phyloP scores from a whole-genome alignment of 2,329 filamentous ascomycete genomes.

The Calonectria naviculata region DNA sequence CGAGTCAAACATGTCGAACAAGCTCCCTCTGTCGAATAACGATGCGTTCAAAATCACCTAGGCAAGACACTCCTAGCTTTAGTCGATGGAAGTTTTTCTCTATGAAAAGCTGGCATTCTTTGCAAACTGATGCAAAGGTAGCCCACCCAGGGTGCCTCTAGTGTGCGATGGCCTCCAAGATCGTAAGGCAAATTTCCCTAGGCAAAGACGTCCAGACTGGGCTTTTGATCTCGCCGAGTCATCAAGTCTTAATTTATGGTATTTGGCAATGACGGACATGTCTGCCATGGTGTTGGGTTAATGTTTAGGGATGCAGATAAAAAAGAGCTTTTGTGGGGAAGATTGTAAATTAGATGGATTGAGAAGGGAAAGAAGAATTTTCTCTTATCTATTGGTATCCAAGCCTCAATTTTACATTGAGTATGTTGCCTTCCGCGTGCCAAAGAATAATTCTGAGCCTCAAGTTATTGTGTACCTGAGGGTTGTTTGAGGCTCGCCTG shows the following conservation, averaged over 20 bases:
- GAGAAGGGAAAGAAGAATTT: too few relatives aligned
- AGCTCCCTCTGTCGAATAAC: slow-evolving; percentile 27
- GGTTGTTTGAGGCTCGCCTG: too few relatives aligned
- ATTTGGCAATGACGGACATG: not conserved
- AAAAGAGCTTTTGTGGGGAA: too few relatives aligned
- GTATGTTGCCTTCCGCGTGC: too few relatives aligned
- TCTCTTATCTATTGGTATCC: too few relatives aligned
- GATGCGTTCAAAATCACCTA: slow-evolving; percentile 36
- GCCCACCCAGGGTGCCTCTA: slow-evolving; percentile 46
- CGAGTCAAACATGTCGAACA: slow-evolving; percentile 43
- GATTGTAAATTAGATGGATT: too few relatives aligned
- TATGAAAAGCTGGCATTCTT: slow-evolving; percentile 47
- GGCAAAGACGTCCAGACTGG: slow-evolving; percentile 33
- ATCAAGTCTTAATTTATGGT: not conserved
- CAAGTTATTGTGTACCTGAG: too few relatives aligned
- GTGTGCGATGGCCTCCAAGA: slow-evolving; percentile 39
- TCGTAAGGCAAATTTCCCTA: slow-evolving; percentile 46
- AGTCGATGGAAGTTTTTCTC: slow-evolving; percentile 45
- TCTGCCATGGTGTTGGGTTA: not conserved
- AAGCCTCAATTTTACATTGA: too few relatives aligned
- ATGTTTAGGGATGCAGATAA: not conserved
- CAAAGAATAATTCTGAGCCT: too few relatives aligned
- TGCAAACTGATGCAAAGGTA: slow-evolving; percentile 47
- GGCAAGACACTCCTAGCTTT: slow-evolving; percentile 37
- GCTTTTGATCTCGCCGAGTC: not conserved